Percentiles rank a stretch among this genome's conserved stretches.
Conservation (phyloP, 2,329 filamentous ascomycete species). For the Epicoccum nigrum region DNA sequence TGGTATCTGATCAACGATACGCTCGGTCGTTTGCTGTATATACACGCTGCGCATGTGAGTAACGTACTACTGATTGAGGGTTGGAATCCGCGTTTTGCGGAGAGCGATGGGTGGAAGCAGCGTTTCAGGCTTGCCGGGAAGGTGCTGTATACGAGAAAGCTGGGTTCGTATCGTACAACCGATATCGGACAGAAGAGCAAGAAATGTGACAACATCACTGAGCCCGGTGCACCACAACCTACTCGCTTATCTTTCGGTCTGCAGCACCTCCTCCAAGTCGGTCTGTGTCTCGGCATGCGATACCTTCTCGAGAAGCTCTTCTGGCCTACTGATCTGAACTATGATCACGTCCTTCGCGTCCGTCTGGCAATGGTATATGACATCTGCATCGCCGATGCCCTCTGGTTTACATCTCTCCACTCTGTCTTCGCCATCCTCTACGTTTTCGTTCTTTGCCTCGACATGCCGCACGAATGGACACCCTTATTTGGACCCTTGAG, state of each 20-base stretch:
- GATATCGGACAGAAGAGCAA: neutral
- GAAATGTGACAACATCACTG: neutral
- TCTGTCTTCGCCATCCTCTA: constrained; percentile 19
- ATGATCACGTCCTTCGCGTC: constrained; percentile 1
- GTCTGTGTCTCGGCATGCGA: no score
- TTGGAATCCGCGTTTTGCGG: constrained; percentile 2
- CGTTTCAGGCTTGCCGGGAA: neutral
- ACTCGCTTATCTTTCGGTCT: no score
- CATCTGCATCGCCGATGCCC: constrained; percentile 21
- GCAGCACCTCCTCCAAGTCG: no score
- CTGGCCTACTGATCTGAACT: neutral
- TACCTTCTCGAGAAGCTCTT: no score
- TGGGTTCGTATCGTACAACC: neutral
- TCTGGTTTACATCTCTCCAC: constrained; percentile 21
- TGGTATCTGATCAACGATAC: constrained; percentile 19
- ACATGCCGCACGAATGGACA: constrained; percentile 17
- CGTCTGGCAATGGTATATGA: constrained; percentile 6
- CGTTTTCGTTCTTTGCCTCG: constrained; percentile 14
- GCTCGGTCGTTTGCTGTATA: constrained; percentile 24
- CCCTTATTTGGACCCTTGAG: constrained; percentile 15
- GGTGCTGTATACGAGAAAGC: neutral
- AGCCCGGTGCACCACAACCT: neutral
- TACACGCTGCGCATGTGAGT: constrained; percentile 28
- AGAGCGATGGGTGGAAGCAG: neutral
- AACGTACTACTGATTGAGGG: constrained; percentile 18